These are phyloP conservation scores for Pinguiococcus pyrenoidosus DNA, from an alignment of 108 stramenopile species.

Conservation along the genomic window DNA sequence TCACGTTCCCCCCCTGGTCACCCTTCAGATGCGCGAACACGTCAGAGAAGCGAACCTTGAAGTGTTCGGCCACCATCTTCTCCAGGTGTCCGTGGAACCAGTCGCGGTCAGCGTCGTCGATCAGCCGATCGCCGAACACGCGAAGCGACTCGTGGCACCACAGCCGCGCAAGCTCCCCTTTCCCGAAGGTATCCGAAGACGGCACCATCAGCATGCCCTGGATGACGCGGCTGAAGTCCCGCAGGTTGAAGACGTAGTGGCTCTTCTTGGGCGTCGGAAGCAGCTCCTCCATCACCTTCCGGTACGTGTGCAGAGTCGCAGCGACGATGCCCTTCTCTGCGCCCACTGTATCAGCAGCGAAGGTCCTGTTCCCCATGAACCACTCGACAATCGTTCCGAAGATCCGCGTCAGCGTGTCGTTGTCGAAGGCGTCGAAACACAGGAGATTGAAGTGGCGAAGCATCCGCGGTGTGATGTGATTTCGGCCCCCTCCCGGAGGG, in stretches of 20 bases:
- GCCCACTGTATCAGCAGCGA: slow-evolving; percentile 17
- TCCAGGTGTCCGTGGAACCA: slow-evolving; percentile 41
- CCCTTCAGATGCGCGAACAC: slow-evolving; percentile 30
- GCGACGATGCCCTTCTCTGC: slow-evolving; percentile 21
- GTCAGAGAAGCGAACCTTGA: slow-evolving; percentile 33
- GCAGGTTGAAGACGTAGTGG: slow-evolving; percentile 58
- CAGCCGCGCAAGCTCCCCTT: slow-evolving; percentile 28
- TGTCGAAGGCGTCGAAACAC: slow-evolving; percentile 48
- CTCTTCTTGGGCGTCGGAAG: slow-evolving; percentile 50
- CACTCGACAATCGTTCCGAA: slow-evolving; percentile 35
- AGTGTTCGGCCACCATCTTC: slow-evolving; percentile 21
- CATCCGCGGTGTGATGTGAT: slow-evolving; percentile 44
- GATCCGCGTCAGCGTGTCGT: slow-evolving; percentile 40
- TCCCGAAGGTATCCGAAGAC: slow-evolving; percentile 22
- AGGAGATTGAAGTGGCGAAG: slow-evolving; percentile 53
- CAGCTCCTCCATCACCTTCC: slow-evolving; percentile 26
- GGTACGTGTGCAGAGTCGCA: slow-evolving; percentile 45
- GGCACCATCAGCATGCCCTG: slow-evolving; percentile 49
- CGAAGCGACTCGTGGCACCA: slow-evolving; percentile 50
- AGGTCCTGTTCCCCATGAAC: slow-evolving; percentile 11
- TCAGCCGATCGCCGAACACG: slow-evolving; percentile 48
- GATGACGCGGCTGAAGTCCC: slow-evolving; percentile 47
- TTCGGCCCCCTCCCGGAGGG: slow-evolving; percentile 53
- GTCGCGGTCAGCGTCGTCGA: slow-evolving; percentile 38
- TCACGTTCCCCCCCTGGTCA: not conserved